These are phyloP conservation scores for Boechera stricta DNA, from an alignment of 345 rosid species.

Conservation along the genomic window DNA sequence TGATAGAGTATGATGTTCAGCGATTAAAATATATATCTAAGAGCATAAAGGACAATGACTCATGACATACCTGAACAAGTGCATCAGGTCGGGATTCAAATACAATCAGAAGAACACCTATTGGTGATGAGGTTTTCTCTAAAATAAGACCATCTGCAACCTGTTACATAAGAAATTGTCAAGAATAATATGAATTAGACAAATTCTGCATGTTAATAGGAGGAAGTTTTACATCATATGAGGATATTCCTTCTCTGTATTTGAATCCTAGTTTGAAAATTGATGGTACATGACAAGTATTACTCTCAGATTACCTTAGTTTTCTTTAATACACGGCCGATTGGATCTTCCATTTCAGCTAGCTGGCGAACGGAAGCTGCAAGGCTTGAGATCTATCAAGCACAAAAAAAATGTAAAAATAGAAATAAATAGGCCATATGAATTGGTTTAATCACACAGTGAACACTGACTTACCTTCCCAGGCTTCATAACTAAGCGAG, in stretches of 20 bases:
- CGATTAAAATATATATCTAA: neutral
- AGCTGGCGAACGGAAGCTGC: conserved; percentile 80
- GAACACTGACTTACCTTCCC: conserved; percentile 62
- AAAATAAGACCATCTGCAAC: conserved; percentile 87
- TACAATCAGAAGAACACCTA: conserved; percentile 95
- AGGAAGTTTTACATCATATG: neutral
- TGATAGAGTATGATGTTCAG: conserved; percentile 27
- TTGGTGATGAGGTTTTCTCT: conserved; percentile 93
- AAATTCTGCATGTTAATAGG: neutral
- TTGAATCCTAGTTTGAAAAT: neutral
- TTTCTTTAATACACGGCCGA: conserved; percentile 78
- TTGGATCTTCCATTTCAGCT: conserved; percentile 96
- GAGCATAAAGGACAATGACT: conserved; percentile 24
- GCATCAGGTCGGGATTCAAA: conserved; percentile 99
- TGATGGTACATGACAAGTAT: conserved; percentile 3
- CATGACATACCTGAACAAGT: conserved; percentile 76
- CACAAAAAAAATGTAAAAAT: conserved; percentile 9
- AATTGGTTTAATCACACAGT: conserved; percentile 2
- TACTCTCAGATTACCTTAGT: conserved; percentile 64
- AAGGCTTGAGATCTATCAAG: conserved; percentile 72
- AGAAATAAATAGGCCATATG: neutral
- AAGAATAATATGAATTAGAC: conserved; percentile 6
- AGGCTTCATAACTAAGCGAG: conserved; percentile 82
- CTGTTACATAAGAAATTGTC: conserved; percentile 49
- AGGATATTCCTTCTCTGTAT: neutral